phyloP scores from a whole-genome alignment of 305 asterid genomes.

The Solanum chacoense region DNA sequence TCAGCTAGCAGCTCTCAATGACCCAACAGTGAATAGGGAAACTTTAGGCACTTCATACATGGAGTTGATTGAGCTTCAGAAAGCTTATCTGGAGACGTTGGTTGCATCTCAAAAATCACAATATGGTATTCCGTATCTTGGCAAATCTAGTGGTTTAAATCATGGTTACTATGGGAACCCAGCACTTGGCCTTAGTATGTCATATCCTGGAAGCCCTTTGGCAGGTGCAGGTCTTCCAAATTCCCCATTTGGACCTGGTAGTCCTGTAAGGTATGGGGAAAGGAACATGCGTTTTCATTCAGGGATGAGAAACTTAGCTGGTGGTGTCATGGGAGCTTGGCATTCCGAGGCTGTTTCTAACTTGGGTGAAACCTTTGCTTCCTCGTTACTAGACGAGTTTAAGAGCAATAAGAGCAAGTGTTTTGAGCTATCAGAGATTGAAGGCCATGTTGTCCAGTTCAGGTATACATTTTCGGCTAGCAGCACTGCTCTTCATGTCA shows the following conservation, averaged over 20 bases:
- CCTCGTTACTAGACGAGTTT: slow-evolving; percentile 55
- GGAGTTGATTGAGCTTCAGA: slow-evolving; percentile 52
- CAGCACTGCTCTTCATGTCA: not conserved
- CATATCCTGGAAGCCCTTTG: slow-evolving; percentile 39
- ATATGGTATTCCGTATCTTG: slow-evolving; percentile 29
- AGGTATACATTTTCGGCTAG: slow-evolving; percentile 24
- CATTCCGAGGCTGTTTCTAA: slow-evolving; percentile 29
- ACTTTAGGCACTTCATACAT: slow-evolving; percentile 24
- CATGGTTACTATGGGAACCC: slow-evolving; percentile 47
- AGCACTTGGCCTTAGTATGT: slow-evolving; percentile 28
- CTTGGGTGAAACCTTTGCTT: slow-evolving; percentile 33
- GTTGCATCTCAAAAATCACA: slow-evolving; percentile 40
- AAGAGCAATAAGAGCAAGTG: slow-evolving; percentile 58
- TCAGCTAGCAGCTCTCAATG: slow-evolving; percentile 27
- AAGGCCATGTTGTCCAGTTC: slow-evolving; percentile 66
- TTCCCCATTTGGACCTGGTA: slow-evolving; percentile 36
- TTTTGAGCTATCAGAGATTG: slow-evolving; percentile 63
- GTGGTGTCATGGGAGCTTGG: slow-evolving; percentile 43
- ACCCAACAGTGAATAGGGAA: slow-evolving; percentile 25
- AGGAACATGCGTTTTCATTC: slow-evolving; percentile 32
- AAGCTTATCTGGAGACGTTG: slow-evolving; percentile 39
- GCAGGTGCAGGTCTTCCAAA: slow-evolving; percentile 27
- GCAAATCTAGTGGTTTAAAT: slow-evolving; percentile 19
- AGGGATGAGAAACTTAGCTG: slow-evolving; percentile 32
- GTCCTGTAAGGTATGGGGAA: slow-evolving; percentile 36